phyloP scores from a whole-genome alignment of 2,329 filamentous ascomycete genomes.

The Fusarium floridanum region DNA sequence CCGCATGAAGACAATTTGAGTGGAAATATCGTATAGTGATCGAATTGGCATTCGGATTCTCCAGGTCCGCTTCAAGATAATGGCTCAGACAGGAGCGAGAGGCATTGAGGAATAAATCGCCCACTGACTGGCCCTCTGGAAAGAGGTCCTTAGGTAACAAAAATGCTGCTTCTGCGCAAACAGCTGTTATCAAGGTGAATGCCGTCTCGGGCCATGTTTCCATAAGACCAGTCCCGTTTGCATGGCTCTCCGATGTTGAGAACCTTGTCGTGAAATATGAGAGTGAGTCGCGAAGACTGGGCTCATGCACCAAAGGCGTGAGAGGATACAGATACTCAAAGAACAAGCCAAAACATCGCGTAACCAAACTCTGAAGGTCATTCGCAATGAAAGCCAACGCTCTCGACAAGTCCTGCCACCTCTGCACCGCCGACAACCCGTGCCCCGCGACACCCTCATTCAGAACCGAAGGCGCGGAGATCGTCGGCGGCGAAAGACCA shows the following conservation, averaged over 20 bases:
- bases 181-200: constrained; percentile 59
- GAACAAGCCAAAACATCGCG: constrained; percentile 55
- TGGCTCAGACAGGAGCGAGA: constrained; percentile 54
- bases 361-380: constrained; percentile 45
- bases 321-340: constrained; percentile 59
- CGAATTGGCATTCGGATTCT: constrained; percentile 57
- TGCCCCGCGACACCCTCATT: constrained; percentile 11
- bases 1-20: constrained; percentile 59
- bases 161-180: constrained; percentile 58
- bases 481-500: constrained; percentile 41
- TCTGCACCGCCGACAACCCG: constrained; percentile 40
- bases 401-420: constrained; percentile 47
- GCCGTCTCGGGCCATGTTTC: constrained; percentile 53
- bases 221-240: constrained; percentile 17
- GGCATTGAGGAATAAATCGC: constrained; percentile 54
- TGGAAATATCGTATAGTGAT: constrained; percentile 60
- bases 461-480: constrained; percentile 28
- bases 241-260: constrained; percentile 24
- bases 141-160: constrained; percentile 56
- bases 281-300: constrained; percentile 54
- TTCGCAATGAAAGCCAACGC: constrained; percentile 43
- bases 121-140: constrained; percentile 53
- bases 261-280: constrained; percentile 47
- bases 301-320: constrained; percentile 57
- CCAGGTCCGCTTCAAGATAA: constrained; percentile 58